phyloP scores from a whole-genome alignment of 1,284 basidiomycete species.

The Ceratobasidium sp. region DNA sequence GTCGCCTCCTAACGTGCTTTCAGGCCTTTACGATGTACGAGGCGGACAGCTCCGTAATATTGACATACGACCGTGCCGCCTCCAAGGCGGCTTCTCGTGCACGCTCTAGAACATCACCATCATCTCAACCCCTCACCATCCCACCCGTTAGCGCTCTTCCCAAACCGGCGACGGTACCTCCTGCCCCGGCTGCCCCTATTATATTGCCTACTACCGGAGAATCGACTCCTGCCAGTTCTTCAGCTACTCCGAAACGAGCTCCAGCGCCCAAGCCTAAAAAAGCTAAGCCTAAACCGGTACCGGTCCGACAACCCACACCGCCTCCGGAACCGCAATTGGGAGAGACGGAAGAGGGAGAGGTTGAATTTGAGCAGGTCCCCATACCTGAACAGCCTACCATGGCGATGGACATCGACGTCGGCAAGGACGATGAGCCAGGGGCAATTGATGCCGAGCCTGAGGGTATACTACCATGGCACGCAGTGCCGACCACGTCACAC shows the following conservation, averaged over 20 bases:
- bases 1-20: not conserved
- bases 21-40: slow-evolving; percentile 34
- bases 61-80: slow-evolving; percentile 30
- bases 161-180: slow-evolving; percentile 10
- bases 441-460: not conserved
- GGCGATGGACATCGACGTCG: not conserved
- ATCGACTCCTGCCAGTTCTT: not conserved
- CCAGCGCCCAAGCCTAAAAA: slow-evolving; percentile 6
- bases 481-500: slow-evolving; percentile 19
- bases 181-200: not conserved
- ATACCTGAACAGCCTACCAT: not conserved
- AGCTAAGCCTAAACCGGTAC: slow-evolving; percentile 20
- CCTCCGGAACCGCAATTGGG: not conserved
- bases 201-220: not conserved
- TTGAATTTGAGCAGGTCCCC: slow-evolving; percentile 20
- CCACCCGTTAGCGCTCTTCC: slow-evolving; percentile 2
- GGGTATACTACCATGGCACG: slow-evolving; percentile 31
- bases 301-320: slow-evolving; percentile 1
- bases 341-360: slow-evolving; percentile 22
- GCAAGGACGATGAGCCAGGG: not conserved
- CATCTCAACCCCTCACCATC: slow-evolving; percentile 24
- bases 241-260: not conserved
- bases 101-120: slow-evolving; percentile 28
- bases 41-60: slow-evolving; percentile 11
- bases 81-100: slow-evolving; percentile 23